These are phyloP conservation scores for Suillus plorans DNA, from an alignment of 768 basidiomycete species.

Conservation along the genomic window DNA sequence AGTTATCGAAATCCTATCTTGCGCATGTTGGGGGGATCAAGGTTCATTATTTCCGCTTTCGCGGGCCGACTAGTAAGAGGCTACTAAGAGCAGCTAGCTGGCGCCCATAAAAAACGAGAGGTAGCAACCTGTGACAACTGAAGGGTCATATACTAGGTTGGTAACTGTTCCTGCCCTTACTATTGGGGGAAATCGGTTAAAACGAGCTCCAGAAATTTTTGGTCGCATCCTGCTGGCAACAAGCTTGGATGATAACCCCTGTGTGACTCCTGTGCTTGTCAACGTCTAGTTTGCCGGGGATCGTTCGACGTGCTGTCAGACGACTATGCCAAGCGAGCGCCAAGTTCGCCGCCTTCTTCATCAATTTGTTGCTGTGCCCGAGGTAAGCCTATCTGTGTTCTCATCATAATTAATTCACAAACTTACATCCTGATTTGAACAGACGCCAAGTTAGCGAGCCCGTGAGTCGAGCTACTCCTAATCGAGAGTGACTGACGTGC, in stretches of 20 bases:
- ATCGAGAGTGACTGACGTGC: not conserved
- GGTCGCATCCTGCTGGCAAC: not conserved
- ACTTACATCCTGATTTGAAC: not conserved
- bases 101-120: constrained; percentile 23
- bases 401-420: not conserved
- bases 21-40: constrained; percentile 17
- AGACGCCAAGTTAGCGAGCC: not conserved
- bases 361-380: constrained; percentile 2
- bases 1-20: constrained; percentile 26
- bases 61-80: not conserved
- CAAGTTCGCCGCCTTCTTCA: not conserved
- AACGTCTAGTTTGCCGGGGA: not conserved
- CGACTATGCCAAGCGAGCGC: not conserved
- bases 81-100: not conserved
- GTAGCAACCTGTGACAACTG: constrained; percentile 9
- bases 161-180: not conserved
- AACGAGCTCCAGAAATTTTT: not conserved
- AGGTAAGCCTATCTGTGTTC: not conserved
- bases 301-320: not conserved
- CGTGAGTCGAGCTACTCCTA: not conserved
- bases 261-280: not conserved
- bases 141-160: not conserved
- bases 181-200: not conserved
- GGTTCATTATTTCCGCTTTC: constrained; percentile 20
- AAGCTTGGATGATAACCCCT: not conserved